Evolutionary conservation across 139 green algal genomes (phyloP).

Genomic region (Chlamydomonas incerta): DNA sequence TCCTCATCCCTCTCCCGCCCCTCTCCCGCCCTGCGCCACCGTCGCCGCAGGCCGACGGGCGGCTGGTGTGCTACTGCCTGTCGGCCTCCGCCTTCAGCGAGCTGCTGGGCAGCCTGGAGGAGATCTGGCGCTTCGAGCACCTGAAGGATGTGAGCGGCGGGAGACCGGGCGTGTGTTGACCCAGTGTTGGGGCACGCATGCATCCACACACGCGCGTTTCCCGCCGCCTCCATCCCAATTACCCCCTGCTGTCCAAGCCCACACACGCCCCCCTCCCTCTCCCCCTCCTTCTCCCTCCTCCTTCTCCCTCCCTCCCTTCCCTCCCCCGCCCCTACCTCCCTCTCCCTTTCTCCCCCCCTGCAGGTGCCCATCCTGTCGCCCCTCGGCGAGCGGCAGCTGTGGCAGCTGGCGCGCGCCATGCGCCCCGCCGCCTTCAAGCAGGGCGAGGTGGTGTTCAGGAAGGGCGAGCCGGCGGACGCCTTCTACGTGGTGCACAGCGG

Average conservation of each 20-base stretch:
- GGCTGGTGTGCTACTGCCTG: constrained; percentile 80
- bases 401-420: constrained; percentile 79
- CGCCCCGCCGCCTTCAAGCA: constrained; percentile 25
- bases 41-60: constrained; percentile 50
- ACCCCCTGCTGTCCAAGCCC: no score
- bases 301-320: not conserved
- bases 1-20: not conserved
- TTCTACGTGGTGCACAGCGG: constrained; percentile 93
- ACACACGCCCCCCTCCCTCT: no score
- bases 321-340: not conserved
- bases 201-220: no score
- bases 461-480: constrained; percentile 76
- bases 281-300: not conserved
- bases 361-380: constrained; percentile 84
- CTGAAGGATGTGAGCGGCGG: constrained; percentile 76
- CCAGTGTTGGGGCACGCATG: no score
- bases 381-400: constrained; percentile 83
- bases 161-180: no score
- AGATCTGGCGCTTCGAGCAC: constrained; percentile 87
- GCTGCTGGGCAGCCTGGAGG: constrained; percentile 88
- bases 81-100: constrained; percentile 74
- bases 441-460: constrained; percentile 72
- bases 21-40: not conserved
- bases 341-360: not conserved
- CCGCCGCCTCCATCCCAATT: no score